phyloP scores from a whole-genome alignment of 257 asterid species.

The Catharanthus roseus region DNA sequence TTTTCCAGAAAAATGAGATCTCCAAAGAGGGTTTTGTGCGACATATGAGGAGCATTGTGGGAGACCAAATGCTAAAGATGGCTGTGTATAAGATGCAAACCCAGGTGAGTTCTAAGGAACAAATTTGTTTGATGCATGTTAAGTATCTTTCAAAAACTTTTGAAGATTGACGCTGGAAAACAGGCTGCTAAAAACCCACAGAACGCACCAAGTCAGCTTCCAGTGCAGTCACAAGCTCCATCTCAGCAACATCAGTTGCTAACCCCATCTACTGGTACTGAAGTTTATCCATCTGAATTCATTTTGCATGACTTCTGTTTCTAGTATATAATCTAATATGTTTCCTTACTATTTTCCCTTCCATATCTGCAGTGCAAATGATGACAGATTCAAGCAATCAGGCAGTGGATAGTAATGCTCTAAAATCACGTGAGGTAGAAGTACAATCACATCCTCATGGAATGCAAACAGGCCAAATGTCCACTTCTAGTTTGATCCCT shows the following conservation, averaged over 20 bases:
- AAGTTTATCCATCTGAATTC: slow-evolving; percentile 18
- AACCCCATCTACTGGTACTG: slow-evolving; percentile 44
- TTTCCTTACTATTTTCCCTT: slow-evolving; percentile 23
- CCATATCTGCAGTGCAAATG: slow-evolving; percentile 23
- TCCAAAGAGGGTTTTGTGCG: slow-evolving; percentile 75
- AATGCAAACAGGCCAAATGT: slow-evolving; percentile 40
- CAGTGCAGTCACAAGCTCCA: slow-evolving; percentile 43
- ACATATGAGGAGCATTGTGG: slow-evolving; percentile 80
- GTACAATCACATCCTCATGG: slow-evolving; percentile 49
- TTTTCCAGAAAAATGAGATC: slow-evolving; percentile 74
- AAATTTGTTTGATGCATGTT: neutral
- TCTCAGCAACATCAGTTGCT: slow-evolving; percentile 45
- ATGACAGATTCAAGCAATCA: slow-evolving; percentile 42
- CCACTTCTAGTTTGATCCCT: slow-evolving; percentile 38
- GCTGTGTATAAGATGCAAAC: slow-evolving; percentile 80
- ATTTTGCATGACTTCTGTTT: slow-evolving; percentile 10
- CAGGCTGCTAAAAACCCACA: slow-evolving; percentile 57
- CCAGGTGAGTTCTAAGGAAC: slow-evolving; percentile 34
- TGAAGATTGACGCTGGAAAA: neutral
- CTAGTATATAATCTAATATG: slow-evolving; percentile 16
- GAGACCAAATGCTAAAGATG: slow-evolving; percentile 90
- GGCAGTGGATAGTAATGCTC: slow-evolving; percentile 33
- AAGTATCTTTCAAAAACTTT: neutral
- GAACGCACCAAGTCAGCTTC: slow-evolving; percentile 42
- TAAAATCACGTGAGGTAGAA: slow-evolving; percentile 47